phyloP scores from a whole-genome alignment of 78 protist species.

The Anaeramoeba ignava region DNA sequence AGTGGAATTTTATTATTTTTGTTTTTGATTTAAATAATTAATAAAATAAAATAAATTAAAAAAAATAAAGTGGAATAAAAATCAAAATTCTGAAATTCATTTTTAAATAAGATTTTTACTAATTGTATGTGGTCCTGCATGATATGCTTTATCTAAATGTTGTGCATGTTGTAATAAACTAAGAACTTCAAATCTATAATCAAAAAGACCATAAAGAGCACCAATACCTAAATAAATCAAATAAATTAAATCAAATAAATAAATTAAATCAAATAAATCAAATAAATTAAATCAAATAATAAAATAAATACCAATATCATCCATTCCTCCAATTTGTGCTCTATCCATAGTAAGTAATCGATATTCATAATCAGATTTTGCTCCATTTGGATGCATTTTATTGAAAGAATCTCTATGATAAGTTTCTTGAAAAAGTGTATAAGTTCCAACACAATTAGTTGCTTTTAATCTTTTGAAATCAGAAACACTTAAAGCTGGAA shows the following conservation, averaged over 20 bases:
- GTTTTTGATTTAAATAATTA: no score
- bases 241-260: no score
- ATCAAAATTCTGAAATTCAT: no score
- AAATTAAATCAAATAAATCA: no score
- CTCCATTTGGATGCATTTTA: conserved; percentile 5
- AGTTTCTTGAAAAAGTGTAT: conserved; percentile 18
- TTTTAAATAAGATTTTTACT: no score
- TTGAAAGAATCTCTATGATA: conserved; percentile 8
- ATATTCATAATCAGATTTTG: conserved; percentile 13
- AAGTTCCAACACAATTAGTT: conserved; percentile 9
- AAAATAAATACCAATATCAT: no score
- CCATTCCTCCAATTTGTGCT: no score
- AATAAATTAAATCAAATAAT: no score
- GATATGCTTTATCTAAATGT: neutral
- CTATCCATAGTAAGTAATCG: conserved; percentile 3
- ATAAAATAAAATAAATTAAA: no score
- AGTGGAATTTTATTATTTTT: no score
- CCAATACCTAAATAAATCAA: conserved; percentile 1
- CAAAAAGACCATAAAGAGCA: conserved; percentile 14
- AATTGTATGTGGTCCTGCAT: conserved; percentile 20
- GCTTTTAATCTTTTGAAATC: conserved; percentile 11
- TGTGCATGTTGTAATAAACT: conserved; percentile 11
- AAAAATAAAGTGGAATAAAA: no score
- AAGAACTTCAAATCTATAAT: conserved; percentile 7
- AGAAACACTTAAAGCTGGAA: conserved; percentile 4